Conservation (phyloP, 805 yeast species). For the Suhomyces sp. region DNA sequence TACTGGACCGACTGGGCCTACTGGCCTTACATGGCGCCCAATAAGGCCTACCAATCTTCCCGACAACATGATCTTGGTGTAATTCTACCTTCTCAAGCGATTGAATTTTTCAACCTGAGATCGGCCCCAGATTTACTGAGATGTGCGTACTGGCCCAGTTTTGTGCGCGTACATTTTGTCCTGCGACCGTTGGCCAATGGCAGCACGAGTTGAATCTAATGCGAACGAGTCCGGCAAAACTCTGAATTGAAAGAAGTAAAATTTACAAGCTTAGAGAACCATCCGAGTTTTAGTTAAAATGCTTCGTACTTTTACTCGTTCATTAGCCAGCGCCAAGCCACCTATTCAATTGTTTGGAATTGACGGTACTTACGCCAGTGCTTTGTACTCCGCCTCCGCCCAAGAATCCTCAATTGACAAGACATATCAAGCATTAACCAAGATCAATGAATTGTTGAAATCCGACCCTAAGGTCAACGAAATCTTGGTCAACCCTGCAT, state of each 20-base stretch:
- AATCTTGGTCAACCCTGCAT: constrained; percentile 77
- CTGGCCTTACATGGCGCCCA: neutral
- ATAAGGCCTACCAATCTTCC: constrained; percentile 1
- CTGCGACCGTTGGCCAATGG: neutral
- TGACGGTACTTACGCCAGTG: constrained; percentile 96
- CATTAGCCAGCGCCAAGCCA: constrained; percentile 73
- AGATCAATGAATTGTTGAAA: constrained; percentile 52
- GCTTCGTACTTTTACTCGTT: constrained; percentile 63
- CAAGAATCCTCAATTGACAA: constrained; percentile 73
- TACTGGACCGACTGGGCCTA: neutral
- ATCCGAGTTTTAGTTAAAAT: constrained; percentile 3
- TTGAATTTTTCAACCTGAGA: neutral
- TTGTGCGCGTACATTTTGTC: neutral
- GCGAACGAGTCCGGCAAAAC: constrained; percentile 1
- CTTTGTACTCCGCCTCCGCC: constrained; percentile 88
- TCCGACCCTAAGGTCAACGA: constrained; percentile 62
- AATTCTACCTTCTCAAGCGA: neutral
- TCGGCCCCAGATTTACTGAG: neutral
- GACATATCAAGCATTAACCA: constrained; percentile 61
- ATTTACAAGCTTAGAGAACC: neutral
- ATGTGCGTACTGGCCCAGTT: neutral
- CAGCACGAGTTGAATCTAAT: neutral
- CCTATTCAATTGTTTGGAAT: constrained; percentile 93
- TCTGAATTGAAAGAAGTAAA: neutral
- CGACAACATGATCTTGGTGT: neutral